These are phyloP conservation scores for Aspergillus aculeatus DNA, from an alignment of 2,329 filamentous ascomycete species.

Conservation along the genomic window DNA sequence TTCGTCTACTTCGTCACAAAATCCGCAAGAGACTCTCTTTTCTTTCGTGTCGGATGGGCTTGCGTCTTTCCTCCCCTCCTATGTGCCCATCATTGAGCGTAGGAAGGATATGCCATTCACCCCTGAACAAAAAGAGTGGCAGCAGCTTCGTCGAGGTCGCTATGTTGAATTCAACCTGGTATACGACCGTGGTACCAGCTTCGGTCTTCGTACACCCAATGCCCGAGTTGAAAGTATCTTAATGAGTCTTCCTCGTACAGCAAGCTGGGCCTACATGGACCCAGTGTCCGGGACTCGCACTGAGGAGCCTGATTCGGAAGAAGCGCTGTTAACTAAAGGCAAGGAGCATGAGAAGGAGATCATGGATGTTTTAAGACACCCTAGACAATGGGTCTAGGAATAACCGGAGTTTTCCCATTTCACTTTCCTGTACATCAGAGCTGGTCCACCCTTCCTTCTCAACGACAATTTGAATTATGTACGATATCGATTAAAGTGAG, in stretches of 20 bases:
- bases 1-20: conserved; percentile 57
- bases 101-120: conserved; percentile 91
- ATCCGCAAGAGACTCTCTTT: conserved; percentile 86
- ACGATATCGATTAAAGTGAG: too few species aligned
- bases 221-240: conserved; percentile 93
- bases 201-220: conserved; percentile 89
- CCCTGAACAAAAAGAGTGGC: conserved; percentile 87
- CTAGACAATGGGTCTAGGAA: conserved; percentile 59
- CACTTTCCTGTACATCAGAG: neutral
- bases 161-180: conserved; percentile 99
- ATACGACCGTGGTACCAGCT: conserved; percentile 91
- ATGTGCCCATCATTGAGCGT: conserved; percentile 82
- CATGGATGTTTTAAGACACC: conserved; percentile 66
- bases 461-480: too few species aligned
- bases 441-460: neutral
- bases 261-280: conserved; percentile 96
- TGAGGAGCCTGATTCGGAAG: conserved; percentile 50
- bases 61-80: conserved; percentile 83
- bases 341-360: conserved; percentile 67
- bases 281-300: conserved; percentile 47
- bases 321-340: conserved; percentile 34
- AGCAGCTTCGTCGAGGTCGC: conserved; percentile 87
- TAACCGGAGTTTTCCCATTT: neutral
- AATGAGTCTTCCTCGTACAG: conserved; percentile 93
- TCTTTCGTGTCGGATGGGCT: conserved; percentile 84